Evolutionary conservation across 2,329 filamentous ascomycete species (phyloP), one percentile per base, ranked within the genome.

Genomic region (Colletotrichum coccodes): DNA sequence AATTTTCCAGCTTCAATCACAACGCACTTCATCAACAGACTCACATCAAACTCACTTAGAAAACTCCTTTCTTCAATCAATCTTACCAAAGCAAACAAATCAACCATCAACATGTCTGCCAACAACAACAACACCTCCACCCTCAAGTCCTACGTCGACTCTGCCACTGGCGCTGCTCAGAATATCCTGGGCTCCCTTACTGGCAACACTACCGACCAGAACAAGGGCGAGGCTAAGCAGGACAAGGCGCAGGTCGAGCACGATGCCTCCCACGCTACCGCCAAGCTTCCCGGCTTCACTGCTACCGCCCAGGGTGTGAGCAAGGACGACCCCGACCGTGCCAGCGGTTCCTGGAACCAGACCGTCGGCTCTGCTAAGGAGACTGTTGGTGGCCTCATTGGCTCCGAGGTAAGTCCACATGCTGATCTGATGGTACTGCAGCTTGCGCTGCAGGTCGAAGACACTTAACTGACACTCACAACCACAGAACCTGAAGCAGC

Each of bases 351-450:
- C 21, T 97, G 92, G 90, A 94, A 97, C 84, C 95, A 98, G 83
- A 97, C 94, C 6, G 77, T 95, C n/a, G 95, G 95, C 60, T 89
- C 92, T 1, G 91, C 91, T 49, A 98, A 98, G 85, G 94, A 98
- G 79, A 84, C 90, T 5, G 71, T 96, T 1, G 95, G 95, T 66
- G 90, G 91, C 21, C 74, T 95, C 6, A 73, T 95, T 30, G 95
- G 95, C 69, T 90, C 89, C 71, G 91, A 96, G 81, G 87, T 88
- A 77, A 72, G 81, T 12, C 53, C 47, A 16, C 12, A 2, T 28
- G 8, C 3, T 14, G 6, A 36, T 8, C 50, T 12, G 16, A 21
- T 4, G 8, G 3, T 14, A 8, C 40, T 49, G 46, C 14, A 28
- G 46, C 23, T 49, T 18, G 46, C 46, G 18, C 46, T 49, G 46